Evolutionary conservation across 1,284 basidiomycete species (phyloP), one percentile per base, ranked within the genome.

Genomic region (Cronartium quercuum): DNA sequence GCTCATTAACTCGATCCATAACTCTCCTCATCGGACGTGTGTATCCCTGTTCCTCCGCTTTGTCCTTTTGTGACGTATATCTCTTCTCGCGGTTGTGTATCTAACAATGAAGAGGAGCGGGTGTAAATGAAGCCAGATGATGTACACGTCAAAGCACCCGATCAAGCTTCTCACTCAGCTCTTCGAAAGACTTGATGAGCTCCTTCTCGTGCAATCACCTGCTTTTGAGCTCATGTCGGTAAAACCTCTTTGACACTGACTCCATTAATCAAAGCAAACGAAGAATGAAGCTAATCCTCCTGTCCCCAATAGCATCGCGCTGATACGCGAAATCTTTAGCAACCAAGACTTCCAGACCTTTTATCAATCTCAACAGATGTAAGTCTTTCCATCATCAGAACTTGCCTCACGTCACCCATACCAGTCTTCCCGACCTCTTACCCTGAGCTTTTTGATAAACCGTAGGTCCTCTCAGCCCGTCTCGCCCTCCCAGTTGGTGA

Each of bases 151-250:
- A 21, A 6, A 55, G 29, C n/a, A 2, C 10, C 12, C 29, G 51
- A n/a, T 55, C 29, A 7, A 55, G 12, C 6, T 55, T 12, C 6
- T 55, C 6, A 55, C 6, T 6, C n/a, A n/a, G n/a, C 29, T 55
- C n/a, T 55, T 55, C n/a, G 51, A 55, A 55, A 21, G 6, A 21
- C 29, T 9, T 6, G 51, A 55, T 55, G 18, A 10, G 1, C 29
- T 7, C 1, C n/a, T 55, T n/a, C n/a, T 21, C 7, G 15, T 9
- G n/a, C 1, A 9, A 13, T 55, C 51, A 1, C n/a, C n/a, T 55
- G n/a, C n/a, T 55, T 55, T 55, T n/a, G 51, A 55, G n/a, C 29
- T 55, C n/a, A 55, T 55, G 51, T 55, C n/a, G 29, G 51, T 55
- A 44, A 44, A 18, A 18, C 9, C 18, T 44, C 9, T 9, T 44